Percentiles rank a stretch among this genome's conserved stretches.
Conservation (phyloP, 2,329 filamentous ascomycete species). For the Verticillium nubilum region DNA sequence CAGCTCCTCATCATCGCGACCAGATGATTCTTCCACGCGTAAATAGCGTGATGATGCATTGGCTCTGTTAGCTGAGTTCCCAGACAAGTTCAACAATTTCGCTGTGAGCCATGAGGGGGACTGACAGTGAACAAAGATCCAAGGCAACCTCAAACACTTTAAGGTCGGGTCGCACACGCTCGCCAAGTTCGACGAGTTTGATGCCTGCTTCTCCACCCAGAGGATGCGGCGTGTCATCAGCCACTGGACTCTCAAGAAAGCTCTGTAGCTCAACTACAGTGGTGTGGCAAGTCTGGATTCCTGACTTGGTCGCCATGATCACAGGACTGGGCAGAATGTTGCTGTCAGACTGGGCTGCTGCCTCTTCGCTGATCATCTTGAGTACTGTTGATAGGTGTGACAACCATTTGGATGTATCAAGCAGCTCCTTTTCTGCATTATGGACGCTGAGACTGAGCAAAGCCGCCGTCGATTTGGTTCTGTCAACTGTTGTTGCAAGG, state of each 20-base stretch:
- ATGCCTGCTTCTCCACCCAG: too few relatives aligned
- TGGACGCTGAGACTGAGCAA: neutral
- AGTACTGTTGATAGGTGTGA: neutral
- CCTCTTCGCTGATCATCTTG: neutral
- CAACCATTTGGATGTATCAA: neutral
- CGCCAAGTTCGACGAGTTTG: neutral
- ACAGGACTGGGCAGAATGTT: neutral
- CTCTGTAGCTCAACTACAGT: neutral
- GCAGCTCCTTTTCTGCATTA: neutral
- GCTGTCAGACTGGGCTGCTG: neutral
- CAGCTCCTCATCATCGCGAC: neutral
- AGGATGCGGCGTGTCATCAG: too few relatives aligned
- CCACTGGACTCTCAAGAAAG: neutral
- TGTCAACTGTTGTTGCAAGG: neutral
- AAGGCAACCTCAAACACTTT: neutral
- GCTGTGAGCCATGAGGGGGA: neutral
- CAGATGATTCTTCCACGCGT: neutral
- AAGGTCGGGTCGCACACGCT: neutral
- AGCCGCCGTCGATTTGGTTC: neutral
- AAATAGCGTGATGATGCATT: neutral
- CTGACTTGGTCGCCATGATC: neutral
- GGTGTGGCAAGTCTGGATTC: neutral
- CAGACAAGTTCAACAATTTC: neutral
- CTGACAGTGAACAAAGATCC: neutral
- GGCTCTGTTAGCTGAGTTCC: neutral